phyloP scores from a whole-genome alignment of 495 filamentous ascomycete species.

The Penicillium parvum region DNA sequence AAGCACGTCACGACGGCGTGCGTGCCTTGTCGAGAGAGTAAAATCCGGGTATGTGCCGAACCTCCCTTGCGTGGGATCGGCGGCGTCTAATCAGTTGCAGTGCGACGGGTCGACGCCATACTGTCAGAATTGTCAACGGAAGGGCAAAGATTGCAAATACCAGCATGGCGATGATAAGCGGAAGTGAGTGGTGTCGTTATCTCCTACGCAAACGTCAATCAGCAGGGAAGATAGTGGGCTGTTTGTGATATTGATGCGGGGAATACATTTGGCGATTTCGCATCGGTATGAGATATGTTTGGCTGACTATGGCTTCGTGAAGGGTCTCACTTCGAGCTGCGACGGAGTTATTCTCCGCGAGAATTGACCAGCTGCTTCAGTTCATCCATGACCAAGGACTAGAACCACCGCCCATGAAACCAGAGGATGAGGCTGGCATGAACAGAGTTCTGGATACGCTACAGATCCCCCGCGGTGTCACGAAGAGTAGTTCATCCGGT shows the following conservation, averaged over 20 bases:
- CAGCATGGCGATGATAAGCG: constrained; percentile 48
- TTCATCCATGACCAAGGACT: constrained; percentile 44
- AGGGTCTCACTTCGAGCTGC: constrained; percentile 47
- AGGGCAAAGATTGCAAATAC: constrained; percentile 45
- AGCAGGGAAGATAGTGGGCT: neutral
- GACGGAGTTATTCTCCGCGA: constrained; percentile 44
- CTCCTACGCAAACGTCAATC: neutral
- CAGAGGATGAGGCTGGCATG: constrained; percentile 43
- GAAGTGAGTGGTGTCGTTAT: constrained; percentile 31
- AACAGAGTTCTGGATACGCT: constrained; percentile 43
- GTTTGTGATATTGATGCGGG: neutral
- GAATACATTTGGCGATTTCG: neutral
- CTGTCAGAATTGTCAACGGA: constrained; percentile 47
- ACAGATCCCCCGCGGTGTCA: constrained; percentile 34
- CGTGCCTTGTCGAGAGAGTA: constrained; percentile 48
- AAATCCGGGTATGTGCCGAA: constrained; percentile 37
- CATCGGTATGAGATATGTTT: neutral
- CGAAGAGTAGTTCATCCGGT: constrained; percentile 2
- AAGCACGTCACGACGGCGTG: constrained; percentile 48
- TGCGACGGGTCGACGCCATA: constrained; percentile 44
- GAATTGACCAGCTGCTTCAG: constrained; percentile 44
- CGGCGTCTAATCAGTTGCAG: constrained; percentile 19
- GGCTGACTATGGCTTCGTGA: constrained; percentile 6
- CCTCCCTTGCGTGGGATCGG: constrained; percentile 3
- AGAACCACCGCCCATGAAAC: constrained; percentile 38